Percentiles rank a stretch among this genome's conserved stretches.
Conservation (phyloP, 1,284 basidiomycete species). For the Phaffia rhodozyma region DNA sequence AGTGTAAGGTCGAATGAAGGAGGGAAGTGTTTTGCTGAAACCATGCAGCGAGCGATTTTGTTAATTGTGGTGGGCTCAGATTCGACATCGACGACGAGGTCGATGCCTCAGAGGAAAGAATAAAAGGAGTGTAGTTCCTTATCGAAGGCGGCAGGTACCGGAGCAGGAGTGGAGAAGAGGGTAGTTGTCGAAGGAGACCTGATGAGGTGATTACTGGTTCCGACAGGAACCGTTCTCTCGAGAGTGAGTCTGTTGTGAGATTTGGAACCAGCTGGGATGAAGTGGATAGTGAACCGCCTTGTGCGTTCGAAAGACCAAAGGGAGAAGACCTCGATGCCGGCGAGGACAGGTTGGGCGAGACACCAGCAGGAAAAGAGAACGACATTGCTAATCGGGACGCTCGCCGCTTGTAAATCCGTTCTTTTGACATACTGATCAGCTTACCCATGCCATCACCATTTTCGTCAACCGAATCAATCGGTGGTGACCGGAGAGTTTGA, state of each 20-base stretch:
- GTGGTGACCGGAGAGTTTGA: neutral
- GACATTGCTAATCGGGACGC: constrained; percentile 32
- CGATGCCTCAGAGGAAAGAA: constrained; percentile 41
- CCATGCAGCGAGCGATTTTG: constrained; percentile 28
- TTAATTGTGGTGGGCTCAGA: constrained; percentile 31
- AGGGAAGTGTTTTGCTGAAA: constrained; percentile 24
- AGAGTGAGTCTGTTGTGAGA: neutral
- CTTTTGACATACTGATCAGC: neutral
- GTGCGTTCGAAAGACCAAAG: neutral
- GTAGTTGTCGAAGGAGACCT: constrained; percentile 30
- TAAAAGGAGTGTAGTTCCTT: constrained; percentile 34
- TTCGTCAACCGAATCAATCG: neutral
- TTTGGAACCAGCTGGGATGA: neutral
- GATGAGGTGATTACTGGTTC: constrained; percentile 26
- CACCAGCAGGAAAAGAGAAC: constrained; percentile 20
- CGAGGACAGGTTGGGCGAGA: neutral
- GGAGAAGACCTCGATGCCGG: neutral
- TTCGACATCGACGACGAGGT: constrained; percentile 48
- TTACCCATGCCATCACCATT: constrained; percentile 12
- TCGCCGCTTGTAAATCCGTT: constrained; percentile 23
- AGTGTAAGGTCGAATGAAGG: constrained; percentile 22
- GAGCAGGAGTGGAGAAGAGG: constrained; percentile 34
- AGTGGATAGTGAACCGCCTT: neutral
- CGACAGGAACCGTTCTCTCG: too few species aligned
- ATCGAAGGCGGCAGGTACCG: constrained; percentile 32